Evolutionary conservation across 169 alveolate species (phyloP).

Genomic region (Eimeria falciformis): DNA sequence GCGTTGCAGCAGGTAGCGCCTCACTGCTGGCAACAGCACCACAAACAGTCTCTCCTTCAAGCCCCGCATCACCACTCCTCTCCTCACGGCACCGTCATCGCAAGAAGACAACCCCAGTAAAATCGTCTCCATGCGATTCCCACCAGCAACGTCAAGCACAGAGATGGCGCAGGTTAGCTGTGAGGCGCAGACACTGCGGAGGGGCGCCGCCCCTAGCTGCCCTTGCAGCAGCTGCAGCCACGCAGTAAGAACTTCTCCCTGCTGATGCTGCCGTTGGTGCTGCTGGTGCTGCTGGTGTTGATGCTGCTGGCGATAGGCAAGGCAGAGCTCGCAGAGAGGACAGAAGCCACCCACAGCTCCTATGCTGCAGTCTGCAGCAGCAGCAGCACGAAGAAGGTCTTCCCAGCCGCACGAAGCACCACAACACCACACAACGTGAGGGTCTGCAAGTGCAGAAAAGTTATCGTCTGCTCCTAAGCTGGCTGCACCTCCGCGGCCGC

Average conservation of each 20-base stretch:
- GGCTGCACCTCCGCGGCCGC: neutral
- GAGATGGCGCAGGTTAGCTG: conserved; percentile 28
- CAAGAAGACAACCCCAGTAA: neutral
- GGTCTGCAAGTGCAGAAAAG: neutral
- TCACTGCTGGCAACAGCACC: conserved; percentile 60
- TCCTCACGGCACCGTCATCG: neutral
- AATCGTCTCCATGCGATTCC: neutral
- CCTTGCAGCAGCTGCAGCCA: conserved; percentile 52
- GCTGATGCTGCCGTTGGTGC: conserved; percentile 22
- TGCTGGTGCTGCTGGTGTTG: conserved; percentile 17
- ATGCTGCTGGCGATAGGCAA: neutral
- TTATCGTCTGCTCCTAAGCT: neutral
- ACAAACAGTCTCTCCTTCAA: conserved; percentile 35
- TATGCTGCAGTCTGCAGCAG: conserved; percentile 21
- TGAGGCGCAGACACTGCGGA: conserved; percentile 33
- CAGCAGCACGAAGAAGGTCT: conserved; percentile 3
- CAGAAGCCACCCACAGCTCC: neutral
- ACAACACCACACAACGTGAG: conserved; percentile 41
- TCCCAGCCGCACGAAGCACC: conserved; percentile 38
- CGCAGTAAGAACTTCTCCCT: neutral
- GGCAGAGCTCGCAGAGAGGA: neutral
- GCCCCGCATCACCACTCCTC: neutral
- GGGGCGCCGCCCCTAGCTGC: conserved; percentile 45
- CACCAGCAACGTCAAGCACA: neutral
- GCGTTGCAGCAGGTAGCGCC: conserved; percentile 46